A percentile compares a stretch with the other conserved stretches of the same genome.
phyloP scores from a whole-genome alignment of 495 filamentous ascomycete species.

The Penicillium lagena region DNA sequence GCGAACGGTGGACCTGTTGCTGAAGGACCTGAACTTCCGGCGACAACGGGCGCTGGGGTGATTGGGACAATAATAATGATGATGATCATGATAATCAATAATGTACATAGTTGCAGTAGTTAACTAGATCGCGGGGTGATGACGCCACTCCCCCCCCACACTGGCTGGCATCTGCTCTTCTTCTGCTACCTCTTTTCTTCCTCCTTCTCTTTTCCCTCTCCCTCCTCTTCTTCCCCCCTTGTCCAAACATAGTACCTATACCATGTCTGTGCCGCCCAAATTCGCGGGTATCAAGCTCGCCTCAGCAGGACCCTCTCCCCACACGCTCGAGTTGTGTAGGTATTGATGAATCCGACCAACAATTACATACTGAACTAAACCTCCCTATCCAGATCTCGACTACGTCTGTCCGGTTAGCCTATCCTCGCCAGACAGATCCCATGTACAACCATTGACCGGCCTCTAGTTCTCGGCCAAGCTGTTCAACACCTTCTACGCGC shows the following conservation, averaged over 20 bases:
- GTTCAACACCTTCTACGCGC: constrained; percentile 63
- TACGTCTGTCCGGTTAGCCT: constrained; percentile 39
- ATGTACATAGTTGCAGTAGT: too few species aligned
- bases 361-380: background rate
- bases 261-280: constrained; percentile 73
- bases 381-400: constrained; percentile 53
- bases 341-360: background rate
- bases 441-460: background rate
- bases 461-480: constrained; percentile 55
- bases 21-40: constrained; percentile 27
- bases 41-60: constrained; percentile 22
- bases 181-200: background rate
- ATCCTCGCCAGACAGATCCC: background rate
- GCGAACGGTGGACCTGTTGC: constrained; percentile 23
- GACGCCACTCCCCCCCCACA: background rate
- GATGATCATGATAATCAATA: too few species aligned
- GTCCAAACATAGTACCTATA: background rate
- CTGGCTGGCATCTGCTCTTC: too few species aligned
- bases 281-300: constrained; percentile 65
- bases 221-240: background rate
- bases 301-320: constrained; percentile 33
- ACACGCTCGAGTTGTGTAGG: constrained; percentile 71
- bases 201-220: background rate
- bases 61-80: background rate
- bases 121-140: background rate